Percentiles rank a stretch among this genome's conserved stretches.
These are phyloP conservation scores for Apophysomyces variabilis DNA, from an alignment of 371 early-diverging fungal genomes.

Conservation along the genomic window DNA sequence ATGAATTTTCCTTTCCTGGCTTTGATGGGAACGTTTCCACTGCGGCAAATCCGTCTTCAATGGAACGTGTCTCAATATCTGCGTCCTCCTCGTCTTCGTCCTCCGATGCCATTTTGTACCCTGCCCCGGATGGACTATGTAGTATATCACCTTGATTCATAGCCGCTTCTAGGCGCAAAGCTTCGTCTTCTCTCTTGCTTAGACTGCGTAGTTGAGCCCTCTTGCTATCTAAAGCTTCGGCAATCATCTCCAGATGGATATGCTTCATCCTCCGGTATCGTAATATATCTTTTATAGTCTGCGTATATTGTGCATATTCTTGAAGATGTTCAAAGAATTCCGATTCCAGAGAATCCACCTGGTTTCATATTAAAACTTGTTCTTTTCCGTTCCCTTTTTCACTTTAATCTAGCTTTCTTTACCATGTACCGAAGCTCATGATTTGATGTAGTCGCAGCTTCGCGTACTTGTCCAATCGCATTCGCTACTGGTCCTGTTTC, in stretches of 20 bases:
- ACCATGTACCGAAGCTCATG: slow-evolving; percentile 71
- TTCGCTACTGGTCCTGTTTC: slow-evolving; percentile 69
- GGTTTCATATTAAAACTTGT: slow-evolving; percentile 1
- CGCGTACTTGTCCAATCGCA: slow-evolving; percentile 82
- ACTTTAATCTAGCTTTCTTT: slow-evolving; percentile 1
- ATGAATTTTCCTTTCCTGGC: slow-evolving; percentile 6
- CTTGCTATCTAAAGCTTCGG: slow-evolving; percentile 72
- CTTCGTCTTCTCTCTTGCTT: slow-evolving; percentile 77
- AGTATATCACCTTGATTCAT: slow-evolving; percentile 32
- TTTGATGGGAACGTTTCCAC: slow-evolving; percentile 28
- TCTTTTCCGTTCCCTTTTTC: not conserved
- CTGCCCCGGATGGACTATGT: not conserved
- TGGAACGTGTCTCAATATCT: slow-evolving; percentile 40
- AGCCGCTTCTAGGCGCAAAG: slow-evolving; percentile 74
- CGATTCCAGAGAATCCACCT: slow-evolving; percentile 67
- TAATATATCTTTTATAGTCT: slow-evolving; percentile 76
- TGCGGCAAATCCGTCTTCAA: slow-evolving; percentile 46
- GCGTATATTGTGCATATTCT: slow-evolving; percentile 84
- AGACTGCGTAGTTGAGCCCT: slow-evolving; percentile 64
- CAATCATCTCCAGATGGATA: slow-evolving; percentile 78
- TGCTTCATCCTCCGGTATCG: slow-evolving; percentile 81
- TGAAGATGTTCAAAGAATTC: slow-evolving; percentile 80
- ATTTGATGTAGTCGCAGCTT: slow-evolving; percentile 80
- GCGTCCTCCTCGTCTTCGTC: slow-evolving; percentile 17
- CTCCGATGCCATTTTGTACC: not conserved